Evolutionary conservation across 2,329 filamentous ascomycete species (phyloP).

Genomic region (Aspergillus uvarum): DNA sequence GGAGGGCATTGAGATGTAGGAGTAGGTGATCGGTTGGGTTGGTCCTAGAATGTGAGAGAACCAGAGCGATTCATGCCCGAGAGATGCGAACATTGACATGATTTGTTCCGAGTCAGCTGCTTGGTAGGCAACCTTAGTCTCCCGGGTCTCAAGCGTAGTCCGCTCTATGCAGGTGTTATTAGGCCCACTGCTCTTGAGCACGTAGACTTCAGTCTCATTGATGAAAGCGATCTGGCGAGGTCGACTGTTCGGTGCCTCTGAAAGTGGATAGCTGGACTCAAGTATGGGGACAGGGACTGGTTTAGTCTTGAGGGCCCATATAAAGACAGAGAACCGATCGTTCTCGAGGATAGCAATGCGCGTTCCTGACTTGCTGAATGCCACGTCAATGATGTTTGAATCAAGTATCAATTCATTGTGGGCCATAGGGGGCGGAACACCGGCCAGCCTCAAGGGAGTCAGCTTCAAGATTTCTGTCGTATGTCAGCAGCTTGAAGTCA

Average conservation of each 20-base stretch:
- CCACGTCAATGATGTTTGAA: constrained; percentile 69
- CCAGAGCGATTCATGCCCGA: constrained; percentile 40
- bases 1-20: constrained; percentile 24
- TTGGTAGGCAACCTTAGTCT: constrained; percentile 31
- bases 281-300: constrained; percentile 40
- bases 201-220: constrained; percentile 42
- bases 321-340: constrained; percentile 65
- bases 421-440: constrained; percentile 90
- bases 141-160: constrained; percentile 36
- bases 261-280: constrained; percentile 39
- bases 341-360: constrained; percentile 72
- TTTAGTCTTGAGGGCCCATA: constrained; percentile 59
- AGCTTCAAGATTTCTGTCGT: constrained; percentile 65
- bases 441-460: constrained; percentile 79
- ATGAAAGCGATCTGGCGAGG: constrained; percentile 51
- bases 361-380: constrained; percentile 65
- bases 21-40: constrained; percentile 32
- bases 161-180: constrained; percentile 32
- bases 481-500: constrained; percentile 23
- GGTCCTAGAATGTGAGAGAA: constrained; percentile 32
- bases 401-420: constrained; percentile 68
- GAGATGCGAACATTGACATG: constrained; percentile 37
- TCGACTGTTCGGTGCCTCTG: constrained; percentile 28
- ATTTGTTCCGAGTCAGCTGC: constrained; percentile 35
- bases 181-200: constrained; percentile 41